These are phyloP conservation scores for Podospora fimiseda DNA, from an alignment of 495 filamentous ascomycete species.

Conservation along the genomic window DNA sequence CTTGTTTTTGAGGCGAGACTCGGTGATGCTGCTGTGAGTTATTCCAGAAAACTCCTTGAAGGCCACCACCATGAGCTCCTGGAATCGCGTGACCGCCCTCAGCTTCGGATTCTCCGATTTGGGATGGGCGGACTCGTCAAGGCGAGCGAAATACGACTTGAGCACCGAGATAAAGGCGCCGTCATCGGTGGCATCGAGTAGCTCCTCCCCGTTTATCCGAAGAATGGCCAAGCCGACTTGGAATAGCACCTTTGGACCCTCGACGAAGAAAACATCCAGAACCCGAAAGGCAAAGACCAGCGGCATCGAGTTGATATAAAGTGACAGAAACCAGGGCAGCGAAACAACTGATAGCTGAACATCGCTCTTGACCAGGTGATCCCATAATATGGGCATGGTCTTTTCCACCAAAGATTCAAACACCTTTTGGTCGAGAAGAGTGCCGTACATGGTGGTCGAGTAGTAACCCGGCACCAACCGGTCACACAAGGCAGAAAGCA, in stretches of 20 bases:
- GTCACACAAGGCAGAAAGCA: conserved; percentile 87
- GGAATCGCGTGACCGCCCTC: conserved; percentile 87
- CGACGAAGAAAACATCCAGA: conserved; percentile 94
- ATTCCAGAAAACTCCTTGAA: conserved; percentile 97
- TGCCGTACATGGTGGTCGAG: conserved; percentile 97
- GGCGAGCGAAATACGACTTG: conserved; percentile 85
- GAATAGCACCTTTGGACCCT: conserved; percentile 95
- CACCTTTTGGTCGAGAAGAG: conserved; percentile 89
- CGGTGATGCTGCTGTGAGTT: conserved; percentile 83
- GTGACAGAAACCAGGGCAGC: conserved; percentile 92
- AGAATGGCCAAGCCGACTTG: conserved; percentile 94
- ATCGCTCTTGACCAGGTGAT: conserved; percentile 88
- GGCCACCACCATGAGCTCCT: conserved; percentile 96
- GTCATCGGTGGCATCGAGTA: conserved; percentile 92
- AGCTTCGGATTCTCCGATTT: conserved; percentile 90
- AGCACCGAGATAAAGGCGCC: conserved; percentile 94
- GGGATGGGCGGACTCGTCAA: conserved; percentile 94
- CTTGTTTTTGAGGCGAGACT: conserved; percentile 86
- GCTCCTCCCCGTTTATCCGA: conserved; percentile 94
- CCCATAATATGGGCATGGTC: conserved; percentile 98
- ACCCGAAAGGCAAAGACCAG: conserved; percentile 95
- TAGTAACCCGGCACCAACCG: conserved; percentile 93
- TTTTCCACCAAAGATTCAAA: conserved; percentile 96
- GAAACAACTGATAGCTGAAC: conserved; percentile 98
- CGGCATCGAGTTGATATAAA: conserved; percentile 99